Evolutionary conservation across 2,329 filamentous ascomycete species (phyloP).

Genomic region (Pestalotiopsis fici): DNA sequence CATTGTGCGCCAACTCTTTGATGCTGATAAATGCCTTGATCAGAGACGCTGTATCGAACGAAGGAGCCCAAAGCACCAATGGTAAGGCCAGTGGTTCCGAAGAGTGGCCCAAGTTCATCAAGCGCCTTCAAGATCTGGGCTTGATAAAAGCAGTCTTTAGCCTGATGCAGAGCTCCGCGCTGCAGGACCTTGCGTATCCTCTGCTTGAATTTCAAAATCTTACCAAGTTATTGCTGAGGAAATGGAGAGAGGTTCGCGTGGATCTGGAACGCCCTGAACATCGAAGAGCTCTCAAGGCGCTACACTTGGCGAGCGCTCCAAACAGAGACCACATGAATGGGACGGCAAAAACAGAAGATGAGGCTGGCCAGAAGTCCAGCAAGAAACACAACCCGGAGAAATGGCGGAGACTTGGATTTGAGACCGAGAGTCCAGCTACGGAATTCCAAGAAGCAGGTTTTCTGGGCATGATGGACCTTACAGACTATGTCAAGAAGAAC

Average conservation of each 20-base stretch:
- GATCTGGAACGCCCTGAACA: constrained; percentile 89
- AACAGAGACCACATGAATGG: constrained; percentile 33
- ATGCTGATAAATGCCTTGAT: constrained; percentile 96
- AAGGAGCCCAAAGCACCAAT: constrained; percentile 36
- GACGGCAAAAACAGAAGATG: constrained; percentile 36
- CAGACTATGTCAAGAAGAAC: constrained; percentile 89
- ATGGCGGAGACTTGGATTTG: constrained; percentile 90
- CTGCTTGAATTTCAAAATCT: constrained; percentile 90
- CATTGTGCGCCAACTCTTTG: constrained; percentile 90
- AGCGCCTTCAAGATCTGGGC: constrained; percentile 87
- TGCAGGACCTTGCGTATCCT: constrained; percentile 88
- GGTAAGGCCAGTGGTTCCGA: constrained; percentile 42
- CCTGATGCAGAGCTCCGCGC: constrained; percentile 90
- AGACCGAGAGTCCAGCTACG: constrained; percentile 80
- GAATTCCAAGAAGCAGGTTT: constrained; percentile 89
- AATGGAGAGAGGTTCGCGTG: constrained; percentile 84
- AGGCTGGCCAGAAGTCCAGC: constrained; percentile 58
- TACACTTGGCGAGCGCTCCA: constrained; percentile 81
- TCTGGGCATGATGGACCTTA: constrained; percentile 95
- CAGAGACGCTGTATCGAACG: constrained; percentile 82
- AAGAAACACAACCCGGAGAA: constrained; percentile 83
- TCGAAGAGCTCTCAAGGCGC: constrained; percentile 78
- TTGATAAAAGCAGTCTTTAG: constrained; percentile 89
- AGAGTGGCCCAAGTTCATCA: constrained; percentile 96
- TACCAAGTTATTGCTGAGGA: constrained; percentile 82